phyloP scores from a whole-genome alignment of 1,139 yeast species.

The Protomyces macrosporus region DNA sequence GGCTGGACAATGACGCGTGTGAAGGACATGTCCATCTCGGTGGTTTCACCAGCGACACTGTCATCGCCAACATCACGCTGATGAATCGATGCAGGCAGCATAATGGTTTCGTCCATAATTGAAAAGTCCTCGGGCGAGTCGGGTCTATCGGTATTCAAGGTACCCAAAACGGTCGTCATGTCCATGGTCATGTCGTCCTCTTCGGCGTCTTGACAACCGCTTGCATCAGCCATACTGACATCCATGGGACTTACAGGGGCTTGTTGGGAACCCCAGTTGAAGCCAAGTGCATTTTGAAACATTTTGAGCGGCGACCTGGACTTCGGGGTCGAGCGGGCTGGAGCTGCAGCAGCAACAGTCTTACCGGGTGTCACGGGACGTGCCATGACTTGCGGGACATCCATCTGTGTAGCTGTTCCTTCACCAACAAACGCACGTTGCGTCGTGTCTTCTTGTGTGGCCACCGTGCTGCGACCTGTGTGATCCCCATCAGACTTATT shows the following conservation, averaged over 20 bases:
- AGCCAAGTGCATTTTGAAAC: neutral
- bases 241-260: constrained; percentile 17
- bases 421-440: constrained; percentile 23
- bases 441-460: constrained; percentile 14
- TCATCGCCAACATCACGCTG: neutral
- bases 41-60: neutral
- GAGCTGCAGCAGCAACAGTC: neutral
- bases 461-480: constrained; percentile 27
- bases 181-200: constrained; percentile 34
- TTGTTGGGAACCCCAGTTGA: neutral
- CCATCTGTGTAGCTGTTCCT: constrained; percentile 19
- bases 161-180: constrained; percentile 32
- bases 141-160: constrained; percentile 4
- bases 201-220: constrained; percentile 13
- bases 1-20: neutral
- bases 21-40: neutral
- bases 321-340: constrained; percentile 15
- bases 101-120: constrained; percentile 1
- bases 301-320: constrained; percentile 6
- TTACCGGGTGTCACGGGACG: neutral
- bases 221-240: constrained; percentile 24
- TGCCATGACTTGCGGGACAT: constrained; percentile 16
- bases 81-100: neutral
- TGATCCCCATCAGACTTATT: constrained; percentile 29
- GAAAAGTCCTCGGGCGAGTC: neutral